Conservation (phyloP, 192 early-diverging fungal genomes). For the Coemansia sp. region DNA sequence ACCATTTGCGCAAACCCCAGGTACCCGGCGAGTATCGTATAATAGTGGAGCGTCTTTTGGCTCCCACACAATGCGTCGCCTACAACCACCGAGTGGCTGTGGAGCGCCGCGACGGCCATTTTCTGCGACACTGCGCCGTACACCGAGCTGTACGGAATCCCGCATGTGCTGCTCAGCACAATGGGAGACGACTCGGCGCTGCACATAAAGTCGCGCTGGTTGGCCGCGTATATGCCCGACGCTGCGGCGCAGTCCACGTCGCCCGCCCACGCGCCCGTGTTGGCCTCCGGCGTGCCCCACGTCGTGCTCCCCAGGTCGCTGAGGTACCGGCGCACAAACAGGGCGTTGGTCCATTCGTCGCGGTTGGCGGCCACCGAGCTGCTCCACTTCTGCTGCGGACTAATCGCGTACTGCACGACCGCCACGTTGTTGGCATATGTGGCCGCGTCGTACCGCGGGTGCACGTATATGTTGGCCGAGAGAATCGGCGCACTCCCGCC, state of each 20-base stretch:
- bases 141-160: conserved; percentile 9
- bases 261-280: neutral
- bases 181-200: neutral
- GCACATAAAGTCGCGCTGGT: conserved; percentile 24
- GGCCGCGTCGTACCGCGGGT: conserved; percentile 9
- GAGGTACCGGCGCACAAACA: conserved; percentile 13
- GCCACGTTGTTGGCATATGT: conserved; percentile 32
- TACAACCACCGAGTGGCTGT: conserved; percentile 11
- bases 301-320: too few relatives aligned
- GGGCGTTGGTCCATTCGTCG: conserved; percentile 1
- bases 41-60: conserved; percentile 8
- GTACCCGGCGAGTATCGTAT: conserved; percentile 10
- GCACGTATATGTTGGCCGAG: conserved; percentile 9
- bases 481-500: neutral
- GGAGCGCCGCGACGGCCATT: conserved; percentile 13
- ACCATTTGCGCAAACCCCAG: conserved; percentile 14
- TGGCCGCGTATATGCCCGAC: conserved; percentile 13
- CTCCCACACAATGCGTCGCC: conserved; percentile 9
- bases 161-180: neutral
- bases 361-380: conserved; percentile 5
- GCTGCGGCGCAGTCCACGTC: conserved; percentile 3
- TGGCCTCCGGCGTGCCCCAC: conserved; percentile 9
- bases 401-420: conserved; percentile 2
- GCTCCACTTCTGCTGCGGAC: neutral
- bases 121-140: neutral